phyloP scores from a whole-genome alignment of 352 stramenopile species.

The Albugo candida region DNA sequence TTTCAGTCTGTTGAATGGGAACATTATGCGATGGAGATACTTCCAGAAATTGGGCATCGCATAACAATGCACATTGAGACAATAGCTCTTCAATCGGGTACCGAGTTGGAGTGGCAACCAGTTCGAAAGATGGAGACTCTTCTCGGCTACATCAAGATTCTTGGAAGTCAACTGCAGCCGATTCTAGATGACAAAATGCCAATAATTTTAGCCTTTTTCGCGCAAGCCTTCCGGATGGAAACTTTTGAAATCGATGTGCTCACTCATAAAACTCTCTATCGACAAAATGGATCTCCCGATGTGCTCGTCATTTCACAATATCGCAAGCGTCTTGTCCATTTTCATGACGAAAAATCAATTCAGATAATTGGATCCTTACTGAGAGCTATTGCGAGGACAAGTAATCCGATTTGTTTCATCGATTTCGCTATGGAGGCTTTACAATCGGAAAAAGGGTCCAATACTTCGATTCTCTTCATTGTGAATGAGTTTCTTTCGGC shows the following conservation, averaged over 20 bases:
- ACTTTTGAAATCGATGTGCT: constrained; percentile 55
- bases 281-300: background rate
- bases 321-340: constrained; percentile 50
- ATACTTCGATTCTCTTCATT: constrained; percentile 29
- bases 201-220: constrained; percentile 24
- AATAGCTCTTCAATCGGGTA: constrained; percentile 34
- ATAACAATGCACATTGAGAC: constrained; percentile 56
- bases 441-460: background rate
- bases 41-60: constrained; percentile 34
- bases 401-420: constrained; percentile 36
- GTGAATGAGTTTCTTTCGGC: constrained; percentile 41
- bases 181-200: constrained; percentile 32
- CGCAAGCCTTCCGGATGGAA: constrained; percentile 32
- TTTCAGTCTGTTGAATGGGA: constrained; percentile 14
- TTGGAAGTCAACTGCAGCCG: constrained; percentile 15
- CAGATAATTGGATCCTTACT: constrained; percentile 23
- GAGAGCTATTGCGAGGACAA: constrained; percentile 19
- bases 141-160: constrained; percentile 41
- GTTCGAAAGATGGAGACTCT: constrained; percentile 41
- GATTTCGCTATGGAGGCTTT: constrained; percentile 40
- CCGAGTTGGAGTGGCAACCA: constrained; percentile 35
- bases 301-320: constrained; percentile 41
- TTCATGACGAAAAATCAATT: constrained; percentile 51
- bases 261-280: constrained; percentile 12
- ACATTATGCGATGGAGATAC: constrained; percentile 33